Evolutionary conservation across 2,329 filamentous ascomycete species (phyloP).

Genomic region (Geosmithia putterillii): DNA sequence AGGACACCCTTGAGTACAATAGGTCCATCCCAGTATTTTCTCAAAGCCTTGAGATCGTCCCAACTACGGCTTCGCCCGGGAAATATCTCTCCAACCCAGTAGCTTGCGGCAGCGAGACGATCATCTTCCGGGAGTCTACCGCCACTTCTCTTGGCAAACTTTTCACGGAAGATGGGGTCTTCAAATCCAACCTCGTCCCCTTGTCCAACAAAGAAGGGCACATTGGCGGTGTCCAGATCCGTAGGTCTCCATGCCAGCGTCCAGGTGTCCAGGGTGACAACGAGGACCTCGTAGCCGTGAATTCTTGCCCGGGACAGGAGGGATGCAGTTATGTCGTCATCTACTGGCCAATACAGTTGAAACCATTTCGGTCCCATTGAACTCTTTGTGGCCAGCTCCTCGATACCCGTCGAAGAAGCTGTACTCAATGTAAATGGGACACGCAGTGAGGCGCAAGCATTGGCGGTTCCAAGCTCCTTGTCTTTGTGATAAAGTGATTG

Average conservation of each 20-base stretch:
- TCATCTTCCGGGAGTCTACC: slow-evolving; percentile 35
- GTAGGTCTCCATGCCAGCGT: slow-evolving; percentile 55
- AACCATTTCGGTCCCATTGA: slow-evolving; percentile 52
- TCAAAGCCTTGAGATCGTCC: slow-evolving; percentile 47
- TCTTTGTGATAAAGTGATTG: slow-evolving; percentile 56
- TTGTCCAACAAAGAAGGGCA: slow-evolving; percentile 45
- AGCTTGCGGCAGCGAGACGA: slow-evolving; percentile 31
- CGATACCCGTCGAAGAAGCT: slow-evolving; percentile 49
- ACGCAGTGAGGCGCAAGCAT: slow-evolving; percentile 45
- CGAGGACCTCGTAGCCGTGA: slow-evolving; percentile 50
- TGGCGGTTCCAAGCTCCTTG: slow-evolving; percentile 50
- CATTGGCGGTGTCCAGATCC: slow-evolving; percentile 51
- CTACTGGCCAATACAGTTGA: slow-evolving; percentile 63
- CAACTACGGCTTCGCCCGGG: slow-evolving; percentile 36
- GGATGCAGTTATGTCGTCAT: slow-evolving; percentile 52
- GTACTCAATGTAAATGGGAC: slow-evolving; percentile 59
- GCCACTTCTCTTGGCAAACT: slow-evolving; percentile 19
- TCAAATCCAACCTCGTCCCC: slow-evolving; percentile 52
- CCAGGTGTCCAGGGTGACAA: slow-evolving; percentile 65
- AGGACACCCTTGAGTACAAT: slow-evolving; percentile 28
- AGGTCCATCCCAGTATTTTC: slow-evolving; percentile 45
- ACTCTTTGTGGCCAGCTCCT: slow-evolving; percentile 50
- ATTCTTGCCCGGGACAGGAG: slow-evolving; percentile 49
- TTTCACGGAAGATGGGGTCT: slow-evolving; percentile 50
- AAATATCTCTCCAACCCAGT: slow-evolving; percentile 41